phyloP scores from a whole-genome alignment of 2,329 filamentous ascomycete species.

The Ceratocystis albifundus region DNA sequence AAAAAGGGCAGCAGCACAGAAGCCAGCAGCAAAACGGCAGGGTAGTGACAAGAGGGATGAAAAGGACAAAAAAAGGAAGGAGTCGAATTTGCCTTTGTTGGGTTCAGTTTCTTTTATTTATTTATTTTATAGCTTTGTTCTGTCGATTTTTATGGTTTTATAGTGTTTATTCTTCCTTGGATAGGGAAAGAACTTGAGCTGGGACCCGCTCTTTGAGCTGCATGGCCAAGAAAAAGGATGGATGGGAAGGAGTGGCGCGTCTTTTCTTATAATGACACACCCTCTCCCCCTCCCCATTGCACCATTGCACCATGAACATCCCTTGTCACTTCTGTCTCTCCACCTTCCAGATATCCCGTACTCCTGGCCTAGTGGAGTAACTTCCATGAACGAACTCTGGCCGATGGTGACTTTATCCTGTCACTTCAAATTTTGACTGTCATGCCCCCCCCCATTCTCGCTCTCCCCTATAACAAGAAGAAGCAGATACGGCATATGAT shows the following conservation, averaged over 20 bases:
- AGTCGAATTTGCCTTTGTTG: background rate
- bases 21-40: background rate
- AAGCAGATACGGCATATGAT: no score
- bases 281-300: no score
- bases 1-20: conserved; percentile 13
- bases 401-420: background rate
- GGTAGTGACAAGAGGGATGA: background rate
- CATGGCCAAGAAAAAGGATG: conserved; percentile 7
- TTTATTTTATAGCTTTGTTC: background rate
- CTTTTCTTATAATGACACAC: background rate
- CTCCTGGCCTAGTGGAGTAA: background rate
- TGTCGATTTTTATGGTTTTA: background rate
- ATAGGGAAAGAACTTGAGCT: background rate
- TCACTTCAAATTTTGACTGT: background rate
- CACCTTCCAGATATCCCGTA: background rate
- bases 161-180: background rate
- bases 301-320: background rate
- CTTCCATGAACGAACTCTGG: background rate
- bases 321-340: no score
- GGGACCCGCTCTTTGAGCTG: background rate
- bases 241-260: conserved; percentile 8
- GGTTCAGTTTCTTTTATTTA: conserved; percentile 1
- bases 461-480: background rate
- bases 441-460: background rate
- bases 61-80: background rate